Conservation (phyloP, 306 rosid species). For the Vachellia collinsii region DNA sequence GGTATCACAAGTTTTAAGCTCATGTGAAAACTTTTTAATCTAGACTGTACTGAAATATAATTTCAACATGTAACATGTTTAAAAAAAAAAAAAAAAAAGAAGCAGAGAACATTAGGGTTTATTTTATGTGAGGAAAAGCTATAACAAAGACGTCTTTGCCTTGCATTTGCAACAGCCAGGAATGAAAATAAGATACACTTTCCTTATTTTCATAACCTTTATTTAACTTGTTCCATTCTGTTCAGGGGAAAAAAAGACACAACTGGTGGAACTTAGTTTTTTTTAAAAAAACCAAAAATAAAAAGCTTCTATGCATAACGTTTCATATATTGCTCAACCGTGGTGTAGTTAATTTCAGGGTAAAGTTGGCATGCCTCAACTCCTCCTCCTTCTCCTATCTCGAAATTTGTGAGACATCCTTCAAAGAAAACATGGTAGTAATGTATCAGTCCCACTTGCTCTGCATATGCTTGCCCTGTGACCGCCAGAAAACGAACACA, state of each 20-base stretch:
- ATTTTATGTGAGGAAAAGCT: background rate
- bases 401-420: too few relatives aligned
- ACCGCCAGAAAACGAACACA: background rate
- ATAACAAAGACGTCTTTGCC: background rate
- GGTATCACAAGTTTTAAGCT: too few relatives aligned
- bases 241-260: background rate
- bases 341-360: too few relatives aligned
- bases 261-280: background rate
- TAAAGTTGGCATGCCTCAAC: too few relatives aligned
- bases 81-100: too few relatives aligned
- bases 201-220: background rate
- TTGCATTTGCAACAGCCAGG: background rate
- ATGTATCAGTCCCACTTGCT: too few relatives aligned
- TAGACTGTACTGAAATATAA: too few relatives aligned
- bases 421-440: too few relatives aligned
- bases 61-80: too few relatives aligned
- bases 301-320: slow-evolving; percentile 28
- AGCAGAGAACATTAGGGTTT: background rate
- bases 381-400: too few relatives aligned
- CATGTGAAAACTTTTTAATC: too few relatives aligned
- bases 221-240: slow-evolving; percentile 1
- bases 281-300: background rate
- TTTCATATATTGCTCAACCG: too few relatives aligned
- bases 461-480: slow-evolving; percentile 49
- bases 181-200: background rate